These are phyloP conservation scores for Caryopteris hybrid DNA, from an alignment of 305 asterid species.

Conservation along the genomic window DNA sequence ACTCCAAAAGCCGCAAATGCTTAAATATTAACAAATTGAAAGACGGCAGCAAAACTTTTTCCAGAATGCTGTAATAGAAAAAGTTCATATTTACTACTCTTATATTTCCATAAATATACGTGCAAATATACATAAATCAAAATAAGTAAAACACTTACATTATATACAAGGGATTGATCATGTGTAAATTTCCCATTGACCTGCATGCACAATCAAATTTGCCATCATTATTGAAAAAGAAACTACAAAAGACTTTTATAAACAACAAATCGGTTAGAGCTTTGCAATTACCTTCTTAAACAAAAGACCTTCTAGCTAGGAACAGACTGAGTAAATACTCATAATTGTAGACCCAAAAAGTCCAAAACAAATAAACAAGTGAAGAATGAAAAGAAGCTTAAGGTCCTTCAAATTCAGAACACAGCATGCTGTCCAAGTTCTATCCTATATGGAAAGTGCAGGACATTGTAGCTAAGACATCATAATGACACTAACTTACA, in stretches of 20 bases:
- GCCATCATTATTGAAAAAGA: not conserved
- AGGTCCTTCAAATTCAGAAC: not conserved
- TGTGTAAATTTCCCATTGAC: slow-evolving; percentile 83
- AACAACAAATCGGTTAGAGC: too few relatives aligned
- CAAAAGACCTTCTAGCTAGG: too few relatives aligned
- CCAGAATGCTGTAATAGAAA: not conserved
- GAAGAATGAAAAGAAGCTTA: not conserved
- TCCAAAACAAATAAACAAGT: not conserved
- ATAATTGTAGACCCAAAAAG: too few relatives aligned
- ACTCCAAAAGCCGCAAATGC: too few relatives aligned
- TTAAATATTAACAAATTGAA: slow-evolving; percentile 1
- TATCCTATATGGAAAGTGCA: not conserved
- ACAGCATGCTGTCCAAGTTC: not conserved
- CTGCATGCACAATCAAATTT: slow-evolving; percentile 49
- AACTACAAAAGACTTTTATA: too few relatives aligned
- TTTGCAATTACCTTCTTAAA: too few relatives aligned
- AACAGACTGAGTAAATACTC: too few relatives aligned
- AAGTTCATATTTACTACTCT: not conserved
- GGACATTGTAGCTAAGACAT: slow-evolving; percentile 2
- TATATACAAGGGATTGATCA: slow-evolving; percentile 73
- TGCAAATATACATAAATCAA: not conserved
- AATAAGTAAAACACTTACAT: slow-evolving; percentile 45
- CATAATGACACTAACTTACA: not conserved
- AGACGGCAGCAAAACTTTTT: not conserved
- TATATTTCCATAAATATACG: not conserved